Percentiles rank a stretch among this genome's conserved stretches.
Evolutionary conservation across 2,329 filamentous ascomycete genomes (phyloP).

Genomic region (Madurella mycetomatis): DNA sequence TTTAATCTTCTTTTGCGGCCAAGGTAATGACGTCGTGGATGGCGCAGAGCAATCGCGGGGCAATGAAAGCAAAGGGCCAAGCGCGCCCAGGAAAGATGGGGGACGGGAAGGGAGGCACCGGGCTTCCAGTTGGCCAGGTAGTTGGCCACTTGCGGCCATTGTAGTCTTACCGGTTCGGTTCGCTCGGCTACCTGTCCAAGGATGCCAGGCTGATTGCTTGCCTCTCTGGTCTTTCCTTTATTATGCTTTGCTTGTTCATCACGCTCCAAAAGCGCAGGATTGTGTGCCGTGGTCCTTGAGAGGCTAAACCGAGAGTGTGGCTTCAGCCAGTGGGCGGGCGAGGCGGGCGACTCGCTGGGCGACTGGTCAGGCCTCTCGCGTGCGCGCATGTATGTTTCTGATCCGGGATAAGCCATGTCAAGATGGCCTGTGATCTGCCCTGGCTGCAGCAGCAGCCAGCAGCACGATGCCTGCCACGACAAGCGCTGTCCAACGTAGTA

Average conservation of each 20-base stretch:
- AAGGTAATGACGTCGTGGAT: too few species aligned
- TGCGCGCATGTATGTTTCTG: slow-evolving; percentile 12
- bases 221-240: not conserved
- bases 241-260: slow-evolving; percentile 8
- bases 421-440: not conserved
- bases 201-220: not conserved
- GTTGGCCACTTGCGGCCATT: not conserved
- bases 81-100: not conserved
- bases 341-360: slow-evolving; percentile 12
- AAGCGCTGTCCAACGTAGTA: not conserved
- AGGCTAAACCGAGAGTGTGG: slow-evolving; percentile 8
- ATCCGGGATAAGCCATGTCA: not conserved
- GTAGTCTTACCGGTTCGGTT: not conserved
- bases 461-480: not conserved
- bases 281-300: slow-evolving; percentile 10
- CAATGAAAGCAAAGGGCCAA: not conserved
- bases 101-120: not conserved
- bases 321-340: slow-evolving; percentile 15
- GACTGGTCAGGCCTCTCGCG: slow-evolving; percentile 13
- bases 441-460: not conserved
- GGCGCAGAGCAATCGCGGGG: not conserved
- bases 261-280: not conserved
- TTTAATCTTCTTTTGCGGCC: too few species aligned
- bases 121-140: not conserved
- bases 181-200: not conserved